Percentiles rank a stretch among this genome's conserved stretches.
These are phyloP conservation scores for Albugo candida DNA, from an alignment of 352 stramenopile species.

Conservation along the genomic window DNA sequence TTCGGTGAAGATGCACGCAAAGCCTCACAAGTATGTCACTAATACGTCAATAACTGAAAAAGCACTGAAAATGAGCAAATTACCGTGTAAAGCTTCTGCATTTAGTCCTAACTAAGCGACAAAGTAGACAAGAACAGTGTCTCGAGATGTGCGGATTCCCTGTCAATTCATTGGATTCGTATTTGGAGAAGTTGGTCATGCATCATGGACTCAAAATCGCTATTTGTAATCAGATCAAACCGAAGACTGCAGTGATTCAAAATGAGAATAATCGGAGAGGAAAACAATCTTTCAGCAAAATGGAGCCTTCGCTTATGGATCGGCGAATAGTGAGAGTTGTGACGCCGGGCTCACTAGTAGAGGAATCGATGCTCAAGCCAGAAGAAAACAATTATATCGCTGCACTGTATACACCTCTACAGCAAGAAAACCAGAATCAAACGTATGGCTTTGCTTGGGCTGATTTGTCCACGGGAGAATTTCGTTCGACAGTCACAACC, in stretches of 20 bases:
- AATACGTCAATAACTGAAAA: background rate
- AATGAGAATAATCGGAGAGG: slow-evolving; percentile 3
- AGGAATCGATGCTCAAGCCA: slow-evolving; percentile 56
- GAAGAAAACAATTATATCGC: slow-evolving; percentile 67
- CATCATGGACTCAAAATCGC: slow-evolving; percentile 70
- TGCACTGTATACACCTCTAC: slow-evolving; percentile 14
- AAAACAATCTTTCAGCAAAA: slow-evolving; percentile 24
- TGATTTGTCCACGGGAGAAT: slow-evolving; percentile 61
- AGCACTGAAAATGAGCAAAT: background rate
- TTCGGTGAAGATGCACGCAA: slow-evolving; percentile 52
- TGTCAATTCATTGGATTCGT: slow-evolving; percentile 42
- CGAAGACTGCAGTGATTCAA: slow-evolving; percentile 2
- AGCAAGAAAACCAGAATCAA: background rate
- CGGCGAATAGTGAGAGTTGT: slow-evolving; percentile 59
- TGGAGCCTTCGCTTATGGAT: slow-evolving; percentile 41
- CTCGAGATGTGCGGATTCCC: slow-evolving; percentile 69
- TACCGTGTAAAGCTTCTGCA: slow-evolving; percentile 26
- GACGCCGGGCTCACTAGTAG: slow-evolving; percentile 49
- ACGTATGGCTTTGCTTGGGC: slow-evolving; percentile 45
- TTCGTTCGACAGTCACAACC: slow-evolving; percentile 34
- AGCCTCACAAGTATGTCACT: slow-evolving; percentile 28
- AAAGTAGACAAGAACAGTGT: slow-evolving; percentile 30
- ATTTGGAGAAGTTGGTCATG: slow-evolving; percentile 71
- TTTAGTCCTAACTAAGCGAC: slow-evolving; percentile 36
- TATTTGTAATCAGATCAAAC: slow-evolving; percentile 67